A percentile compares a stretch with the other conserved stretches of the same genome.
These are phyloP conservation scores for Sicyos edulis DNA, from an alignment of 306 rosid genomes.

Conservation along the genomic window DNA sequence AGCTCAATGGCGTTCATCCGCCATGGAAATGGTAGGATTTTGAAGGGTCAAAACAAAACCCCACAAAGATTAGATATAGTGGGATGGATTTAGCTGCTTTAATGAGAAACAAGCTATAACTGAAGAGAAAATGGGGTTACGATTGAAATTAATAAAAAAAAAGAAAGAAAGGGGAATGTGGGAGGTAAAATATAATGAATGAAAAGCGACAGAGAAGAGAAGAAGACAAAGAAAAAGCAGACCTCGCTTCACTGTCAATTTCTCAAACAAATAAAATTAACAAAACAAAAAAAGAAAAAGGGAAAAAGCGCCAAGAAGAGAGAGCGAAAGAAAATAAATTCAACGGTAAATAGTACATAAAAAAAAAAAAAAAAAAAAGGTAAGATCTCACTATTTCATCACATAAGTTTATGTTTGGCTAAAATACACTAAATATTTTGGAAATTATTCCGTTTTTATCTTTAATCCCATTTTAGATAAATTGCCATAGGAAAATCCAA, in stretches of 20 bases:
- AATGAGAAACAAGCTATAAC: neutral
- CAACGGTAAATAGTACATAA: constrained; percentile 23
- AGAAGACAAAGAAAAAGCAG: constrained; percentile 54
- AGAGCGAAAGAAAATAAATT: constrained; percentile 15
- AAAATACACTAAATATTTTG: no score
- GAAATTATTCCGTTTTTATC: no score
- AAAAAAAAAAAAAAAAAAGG: no score
- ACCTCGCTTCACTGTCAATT: constrained; percentile 58
- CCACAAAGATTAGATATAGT: constrained; percentile 10
- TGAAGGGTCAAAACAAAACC: neutral
- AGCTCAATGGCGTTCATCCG: neutral
- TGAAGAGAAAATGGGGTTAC: constrained; percentile 18
- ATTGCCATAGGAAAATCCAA: no score
- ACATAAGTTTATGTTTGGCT: no score
- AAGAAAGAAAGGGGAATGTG: constrained; percentile 46
- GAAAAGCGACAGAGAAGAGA: constrained; percentile 35
- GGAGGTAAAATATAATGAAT: constrained; percentile 31
- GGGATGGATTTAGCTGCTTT: neutral
- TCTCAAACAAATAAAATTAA: constrained; percentile 17
- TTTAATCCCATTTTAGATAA: no score
- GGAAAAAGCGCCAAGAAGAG: constrained; percentile 16
- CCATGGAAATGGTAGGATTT: constrained; percentile 18
- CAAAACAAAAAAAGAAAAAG: constrained; percentile 12
- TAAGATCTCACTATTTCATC: no score
- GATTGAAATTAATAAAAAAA: constrained; percentile 30